These are phyloP conservation scores for Chlamydomonas reinhardtii DNA, from an alignment of 163 green algal species.

Conservation along the genomic window DNA sequence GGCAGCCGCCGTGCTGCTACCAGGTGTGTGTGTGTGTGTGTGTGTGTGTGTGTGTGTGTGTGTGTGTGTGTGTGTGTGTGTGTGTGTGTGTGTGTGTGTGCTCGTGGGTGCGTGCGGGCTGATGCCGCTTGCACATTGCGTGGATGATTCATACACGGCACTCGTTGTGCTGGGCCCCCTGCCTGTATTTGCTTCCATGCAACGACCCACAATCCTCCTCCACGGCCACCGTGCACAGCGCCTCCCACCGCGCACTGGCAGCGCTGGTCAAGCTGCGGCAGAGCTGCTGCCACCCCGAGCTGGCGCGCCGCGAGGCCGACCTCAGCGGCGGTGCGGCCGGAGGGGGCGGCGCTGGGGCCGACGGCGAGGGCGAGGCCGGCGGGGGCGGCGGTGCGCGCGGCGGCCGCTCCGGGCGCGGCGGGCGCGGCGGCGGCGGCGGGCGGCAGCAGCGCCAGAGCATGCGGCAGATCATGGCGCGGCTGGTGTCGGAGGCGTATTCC, in stretches of 20 bases:
- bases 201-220: no score
- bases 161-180: no score
- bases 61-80: no score
- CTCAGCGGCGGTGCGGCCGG: neutral
- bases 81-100: no score
- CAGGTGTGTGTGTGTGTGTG: no score
- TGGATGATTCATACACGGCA: no score
- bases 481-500: conserved; percentile 57
- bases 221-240: neutral
- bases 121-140: no score
- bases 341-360: neutral
- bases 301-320: neutral
- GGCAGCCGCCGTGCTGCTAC: no score
- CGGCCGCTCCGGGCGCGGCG: neutral
- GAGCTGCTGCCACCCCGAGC: conserved; percentile 72
- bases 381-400: neutral
- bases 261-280: conserved; percentile 70
- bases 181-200: no score
- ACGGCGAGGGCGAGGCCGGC: neutral
- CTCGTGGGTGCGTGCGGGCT: no score
- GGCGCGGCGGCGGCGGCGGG: neutral
- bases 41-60: no score
- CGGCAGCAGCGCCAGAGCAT: conserved; percentile 61
- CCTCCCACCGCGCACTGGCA: conserved; percentile 1
- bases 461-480: conserved; percentile 67